These are phyloP conservation scores for Nemania bipapillata DNA, from an alignment of 2,329 filamentous ascomycete genomes.

Conservation along the genomic window DNA sequence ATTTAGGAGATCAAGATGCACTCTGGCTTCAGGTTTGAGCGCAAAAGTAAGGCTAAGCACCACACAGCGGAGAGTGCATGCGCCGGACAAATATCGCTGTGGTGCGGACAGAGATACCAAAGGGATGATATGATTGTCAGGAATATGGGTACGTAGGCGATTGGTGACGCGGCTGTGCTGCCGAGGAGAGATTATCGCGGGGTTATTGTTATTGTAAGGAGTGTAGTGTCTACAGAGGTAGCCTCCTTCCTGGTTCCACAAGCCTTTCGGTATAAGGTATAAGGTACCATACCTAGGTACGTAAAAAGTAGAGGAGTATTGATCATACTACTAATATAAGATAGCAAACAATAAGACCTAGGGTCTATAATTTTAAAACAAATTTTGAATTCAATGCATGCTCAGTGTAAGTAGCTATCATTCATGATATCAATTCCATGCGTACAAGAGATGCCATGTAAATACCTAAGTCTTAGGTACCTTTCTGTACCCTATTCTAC, in stretches of 20 bases:
- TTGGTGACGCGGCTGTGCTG: constrained; percentile 28
- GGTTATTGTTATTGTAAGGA: constrained; percentile 15
- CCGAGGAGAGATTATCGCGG: constrained; percentile 30
- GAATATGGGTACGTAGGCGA: constrained; percentile 6
- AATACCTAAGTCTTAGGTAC: too few species aligned
- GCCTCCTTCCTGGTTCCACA: constrained; percentile 1
- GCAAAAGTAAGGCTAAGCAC: background rate
- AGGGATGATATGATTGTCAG: background rate
- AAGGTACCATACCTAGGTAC: background rate
- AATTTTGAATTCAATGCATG: too few species aligned
- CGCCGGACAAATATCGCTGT: background rate
- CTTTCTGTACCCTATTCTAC: too few species aligned
- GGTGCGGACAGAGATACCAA: constrained; percentile 10
- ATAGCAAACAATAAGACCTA: too few species aligned
- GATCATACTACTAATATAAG: background rate
- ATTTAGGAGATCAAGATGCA: background rate
- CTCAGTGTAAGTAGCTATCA: too few species aligned
- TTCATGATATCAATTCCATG: too few species aligned
- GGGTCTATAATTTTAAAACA: too few species aligned
- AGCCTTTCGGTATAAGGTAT: background rate
- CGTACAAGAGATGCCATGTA: too few species aligned
- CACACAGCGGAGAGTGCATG: background rate
- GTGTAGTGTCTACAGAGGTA: background rate
- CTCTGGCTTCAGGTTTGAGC: background rate
- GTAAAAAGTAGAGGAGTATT: background rate